Percentiles rank a stretch among this genome's conserved stretches.
phyloP scores from a whole-genome alignment of 2,329 filamentous ascomycete species.

The Botrytis sinoallii region DNA sequence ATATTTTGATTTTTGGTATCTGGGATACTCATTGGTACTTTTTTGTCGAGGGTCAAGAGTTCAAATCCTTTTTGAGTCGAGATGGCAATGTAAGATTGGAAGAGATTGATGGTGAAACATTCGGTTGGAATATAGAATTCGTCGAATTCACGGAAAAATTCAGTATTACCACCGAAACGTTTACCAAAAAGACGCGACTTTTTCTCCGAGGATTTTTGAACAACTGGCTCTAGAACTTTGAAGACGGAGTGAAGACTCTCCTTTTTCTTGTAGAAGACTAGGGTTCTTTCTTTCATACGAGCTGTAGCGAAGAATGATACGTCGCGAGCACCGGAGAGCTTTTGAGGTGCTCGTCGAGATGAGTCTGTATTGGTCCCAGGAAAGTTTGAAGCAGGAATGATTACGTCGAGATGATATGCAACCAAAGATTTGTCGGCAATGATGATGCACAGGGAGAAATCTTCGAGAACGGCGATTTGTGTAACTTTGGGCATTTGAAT shows the following conservation, averaged over 20 bases:
- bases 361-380: slow-evolving; percentile 66
- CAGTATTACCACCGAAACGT: slow-evolving; percentile 68
- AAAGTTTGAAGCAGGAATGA: slow-evolving; percentile 63
- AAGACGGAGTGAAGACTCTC: slow-evolving; percentile 91
- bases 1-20: slow-evolving; percentile 82
- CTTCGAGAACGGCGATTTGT: slow-evolving; percentile 90
- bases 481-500: slow-evolving; percentile 74
- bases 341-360: slow-evolving; percentile 81
- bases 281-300: slow-evolving; percentile 91
- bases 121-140: slow-evolving; percentile 98
- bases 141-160: slow-evolving; percentile 97
- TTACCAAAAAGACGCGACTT: slow-evolving; percentile 63
- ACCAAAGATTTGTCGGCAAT: slow-evolving; percentile 89
- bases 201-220: slow-evolving; percentile 87
- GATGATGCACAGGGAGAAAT: slow-evolving; percentile 88
- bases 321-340: slow-evolving; percentile 80
- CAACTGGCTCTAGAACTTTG: slow-evolving; percentile 93
- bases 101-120: slow-evolving; percentile 92
- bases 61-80: slow-evolving; percentile 91
- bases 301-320: slow-evolving; percentile 96
- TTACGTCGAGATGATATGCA: slow-evolving; percentile 87
- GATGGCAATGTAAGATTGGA: slow-evolving; percentile 90
- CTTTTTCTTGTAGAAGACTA: slow-evolving; percentile 96
- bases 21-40: slow-evolving; percentile 89
- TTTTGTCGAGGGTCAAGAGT: slow-evolving; percentile 94